A percentile compares a stretch with the other conserved stretches of the same genome.
Conservation (phyloP, 139 green algal genomes). For the Tetraselmis striata region DNA sequence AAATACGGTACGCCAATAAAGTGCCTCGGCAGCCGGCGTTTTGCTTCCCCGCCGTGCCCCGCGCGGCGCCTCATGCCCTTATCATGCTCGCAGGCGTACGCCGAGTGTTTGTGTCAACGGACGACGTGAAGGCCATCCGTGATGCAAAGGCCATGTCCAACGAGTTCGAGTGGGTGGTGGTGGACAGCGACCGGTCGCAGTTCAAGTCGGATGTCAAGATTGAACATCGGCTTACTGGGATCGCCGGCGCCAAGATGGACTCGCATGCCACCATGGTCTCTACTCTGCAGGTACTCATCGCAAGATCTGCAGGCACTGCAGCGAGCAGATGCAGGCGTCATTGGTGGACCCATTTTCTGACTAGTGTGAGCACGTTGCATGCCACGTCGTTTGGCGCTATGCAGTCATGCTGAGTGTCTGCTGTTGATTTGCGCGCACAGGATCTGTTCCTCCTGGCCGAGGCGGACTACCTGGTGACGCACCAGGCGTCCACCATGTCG, state of each 20-base stretch:
- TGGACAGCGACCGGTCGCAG: not conserved
- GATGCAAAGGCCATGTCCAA: not conserved
- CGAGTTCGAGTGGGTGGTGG: not conserved
- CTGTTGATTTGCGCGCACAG: not conserved
- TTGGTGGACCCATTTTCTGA: too few relatives aligned
- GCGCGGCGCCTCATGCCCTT: too few relatives aligned
- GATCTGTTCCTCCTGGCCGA: conserved; percentile 4
- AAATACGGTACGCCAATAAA: not conserved
- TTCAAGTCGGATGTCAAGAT: not conserved
- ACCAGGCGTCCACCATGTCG: conserved; percentile 8
- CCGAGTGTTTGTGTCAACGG: not conserved
- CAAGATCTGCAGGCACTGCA: not conserved
- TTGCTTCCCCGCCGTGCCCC: too few relatives aligned
- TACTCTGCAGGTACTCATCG: not conserved
- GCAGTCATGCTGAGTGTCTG: too few relatives aligned
- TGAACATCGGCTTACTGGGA: not conserved
- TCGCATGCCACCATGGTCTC: not conserved
- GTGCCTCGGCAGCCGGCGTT: too few relatives aligned
- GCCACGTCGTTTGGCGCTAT: too few relatives aligned
- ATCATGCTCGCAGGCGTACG: not conserved
- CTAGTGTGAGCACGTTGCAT: too few relatives aligned
- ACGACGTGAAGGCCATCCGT: not conserved
- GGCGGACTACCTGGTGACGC: not conserved
- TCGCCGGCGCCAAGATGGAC: not conserved
- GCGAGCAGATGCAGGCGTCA: not conserved